Evolutionary conservation across 352 stramenopile species (phyloP).

Genomic region (Stephanocyclus meneghinianus): DNA sequence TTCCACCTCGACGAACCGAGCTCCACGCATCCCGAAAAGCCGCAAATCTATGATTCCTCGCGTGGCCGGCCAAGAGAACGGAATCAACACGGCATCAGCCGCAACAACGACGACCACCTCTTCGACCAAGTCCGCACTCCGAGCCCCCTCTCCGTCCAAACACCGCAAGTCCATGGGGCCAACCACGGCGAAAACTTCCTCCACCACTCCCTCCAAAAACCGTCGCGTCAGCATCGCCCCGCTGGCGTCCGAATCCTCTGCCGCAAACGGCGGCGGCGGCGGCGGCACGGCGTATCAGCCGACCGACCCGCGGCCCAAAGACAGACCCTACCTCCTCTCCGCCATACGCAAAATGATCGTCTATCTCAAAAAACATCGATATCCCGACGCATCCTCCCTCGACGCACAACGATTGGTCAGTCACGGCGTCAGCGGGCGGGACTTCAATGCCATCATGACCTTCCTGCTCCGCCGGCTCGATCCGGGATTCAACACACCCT

Average conservation of each 20-base stretch:
- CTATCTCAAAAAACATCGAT: constrained; percentile 90
- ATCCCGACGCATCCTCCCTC: constrained; percentile 88
- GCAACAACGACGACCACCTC: constrained; percentile 17
- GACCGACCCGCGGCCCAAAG: constrained; percentile 74
- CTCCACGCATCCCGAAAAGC: constrained; percentile 6
- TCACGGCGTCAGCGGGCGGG: constrained; percentile 89
- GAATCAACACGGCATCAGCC: constrained; percentile 1
- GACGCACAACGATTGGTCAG: constrained; percentile 87
- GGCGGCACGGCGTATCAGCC: neutral
- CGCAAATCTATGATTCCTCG: constrained; percentile 51
- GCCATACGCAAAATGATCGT: constrained; percentile 91
- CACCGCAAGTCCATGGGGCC: constrained; percentile 14
- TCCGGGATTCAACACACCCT: constrained; percentile 79
- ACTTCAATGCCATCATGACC: constrained; percentile 95
- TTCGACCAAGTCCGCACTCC: neutral
- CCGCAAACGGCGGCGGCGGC: neutral
- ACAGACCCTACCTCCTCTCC: constrained; percentile 90
- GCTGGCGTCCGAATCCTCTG: neutral
- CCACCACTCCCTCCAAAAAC: constrained; percentile 32
- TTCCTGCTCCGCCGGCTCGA: constrained; percentile 96
- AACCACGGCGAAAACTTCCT: constrained; percentile 1
- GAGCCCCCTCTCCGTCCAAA: neutral
- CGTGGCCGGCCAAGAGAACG: constrained; percentile 34
- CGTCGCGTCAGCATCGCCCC: constrained; percentile 39
- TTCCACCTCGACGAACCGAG: neutral